Evolutionary conservation across 768 basidiomycete species (phyloP).

Genomic region (Collybia mongolica): DNA sequence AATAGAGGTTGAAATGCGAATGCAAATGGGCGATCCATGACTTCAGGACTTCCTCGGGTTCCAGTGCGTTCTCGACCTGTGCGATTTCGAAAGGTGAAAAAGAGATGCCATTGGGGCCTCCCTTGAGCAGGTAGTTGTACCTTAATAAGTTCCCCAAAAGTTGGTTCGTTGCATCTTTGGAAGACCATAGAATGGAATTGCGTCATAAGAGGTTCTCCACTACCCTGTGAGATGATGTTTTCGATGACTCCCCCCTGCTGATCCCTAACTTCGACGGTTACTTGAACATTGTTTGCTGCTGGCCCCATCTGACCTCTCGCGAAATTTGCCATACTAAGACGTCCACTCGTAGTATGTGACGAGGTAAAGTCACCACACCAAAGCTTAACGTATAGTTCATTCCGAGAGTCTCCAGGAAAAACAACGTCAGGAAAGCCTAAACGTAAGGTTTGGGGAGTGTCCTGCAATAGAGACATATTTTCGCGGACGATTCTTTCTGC

Average conservation of each 20-base stretch:
- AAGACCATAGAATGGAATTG: constrained; percentile 93
- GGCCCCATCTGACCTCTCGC: constrained; percentile 56
- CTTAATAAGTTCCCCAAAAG: constrained; percentile 92
- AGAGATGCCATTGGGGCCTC: constrained; percentile 82
- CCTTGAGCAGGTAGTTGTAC: constrained; percentile 68
- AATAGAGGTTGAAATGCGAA: constrained; percentile 92
- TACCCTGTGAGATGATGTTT: constrained; percentile 75
- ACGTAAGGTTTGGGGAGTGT: constrained; percentile 77
- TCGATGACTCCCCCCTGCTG: constrained; percentile 68
- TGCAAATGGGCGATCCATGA: constrained; percentile 77
- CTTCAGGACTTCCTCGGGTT: constrained; percentile 35
- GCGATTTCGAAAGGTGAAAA: constrained; percentile 90
- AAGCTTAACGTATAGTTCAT: constrained; percentile 94
- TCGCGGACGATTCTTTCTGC: constrained; percentile 71
- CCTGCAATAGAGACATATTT: constrained; percentile 81
- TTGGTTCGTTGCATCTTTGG: constrained; percentile 82
- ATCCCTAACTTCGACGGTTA: constrained; percentile 85
- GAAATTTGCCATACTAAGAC: constrained; percentile 62
- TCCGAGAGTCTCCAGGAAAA: constrained; percentile 88
- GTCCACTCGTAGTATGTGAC: constrained; percentile 43
- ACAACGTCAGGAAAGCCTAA: constrained; percentile 97
- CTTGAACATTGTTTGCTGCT: constrained; percentile 73
- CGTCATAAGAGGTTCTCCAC: constrained; percentile 78
- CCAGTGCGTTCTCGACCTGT: constrained; percentile 45
- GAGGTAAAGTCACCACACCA: constrained; percentile 89